phyloP scores from a whole-genome alignment of 805 yeast species.

The Pichia ethanolica region DNA sequence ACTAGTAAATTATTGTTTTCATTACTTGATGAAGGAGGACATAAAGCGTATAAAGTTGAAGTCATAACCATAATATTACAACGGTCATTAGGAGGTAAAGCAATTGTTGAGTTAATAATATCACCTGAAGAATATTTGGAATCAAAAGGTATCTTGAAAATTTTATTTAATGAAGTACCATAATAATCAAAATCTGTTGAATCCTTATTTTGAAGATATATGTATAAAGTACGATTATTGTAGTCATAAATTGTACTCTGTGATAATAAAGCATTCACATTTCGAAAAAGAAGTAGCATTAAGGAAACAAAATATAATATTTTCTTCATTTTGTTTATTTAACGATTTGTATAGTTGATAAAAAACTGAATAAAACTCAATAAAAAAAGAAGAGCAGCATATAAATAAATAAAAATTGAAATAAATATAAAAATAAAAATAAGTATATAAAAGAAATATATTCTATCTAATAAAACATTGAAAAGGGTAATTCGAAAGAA shows the following conservation, averaged over 20 bases:
- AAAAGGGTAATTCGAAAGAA: too few species aligned
- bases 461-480: too few species aligned
- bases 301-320: not conserved
- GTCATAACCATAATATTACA: slow-evolving; percentile 18
- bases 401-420: too few species aligned
- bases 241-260: slow-evolving; percentile 27
- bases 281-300: not conserved
- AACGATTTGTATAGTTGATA: too few species aligned
- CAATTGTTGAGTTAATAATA: slow-evolving; percentile 9
- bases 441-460: too few species aligned
- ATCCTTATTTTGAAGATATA: slow-evolving; percentile 14
- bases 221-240: slow-evolving; percentile 24
- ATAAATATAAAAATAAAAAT: too few species aligned
- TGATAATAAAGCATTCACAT: not conserved
- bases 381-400: too few species aligned
- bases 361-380: too few species aligned
- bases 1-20: not conserved
- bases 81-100: slow-evolving; percentile 14
- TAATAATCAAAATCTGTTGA: not conserved
- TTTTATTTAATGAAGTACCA: slow-evolving; percentile 4
- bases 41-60: slow-evolving; percentile 19
- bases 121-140: slow-evolving; percentile 18
- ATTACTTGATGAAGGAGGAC: slow-evolving; percentile 8
- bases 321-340: not conserved
- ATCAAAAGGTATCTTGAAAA: slow-evolving; percentile 25